Percentiles rank a stretch among this genome's conserved stretches.
These are phyloP conservation scores for Aegle marmelos DNA, from an alignment of 345 rosid genomes.

Conservation along the genomic window DNA sequence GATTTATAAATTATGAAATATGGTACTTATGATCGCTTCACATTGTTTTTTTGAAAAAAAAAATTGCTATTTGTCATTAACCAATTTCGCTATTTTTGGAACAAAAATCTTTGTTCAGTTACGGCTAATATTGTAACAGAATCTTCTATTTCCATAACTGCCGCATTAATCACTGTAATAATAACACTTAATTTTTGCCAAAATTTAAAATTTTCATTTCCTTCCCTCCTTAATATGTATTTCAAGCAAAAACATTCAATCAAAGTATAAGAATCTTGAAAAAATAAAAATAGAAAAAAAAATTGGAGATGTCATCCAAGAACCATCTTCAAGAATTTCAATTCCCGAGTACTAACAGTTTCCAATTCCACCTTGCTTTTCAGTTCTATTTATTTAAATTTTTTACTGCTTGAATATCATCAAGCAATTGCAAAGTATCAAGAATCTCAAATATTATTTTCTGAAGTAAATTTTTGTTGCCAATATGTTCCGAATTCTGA, in stretches of 20 bases:
- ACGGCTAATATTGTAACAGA: neutral
- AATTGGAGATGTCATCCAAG: constrained; percentile 1
- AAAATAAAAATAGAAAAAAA: neutral
- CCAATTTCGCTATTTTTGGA: neutral
- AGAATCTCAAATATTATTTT: neutral
- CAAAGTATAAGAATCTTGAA: neutral
- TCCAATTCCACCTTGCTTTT: neutral
- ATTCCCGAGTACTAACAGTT: constrained; percentile 12
- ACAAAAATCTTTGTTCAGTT: neutral
- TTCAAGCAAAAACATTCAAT: neutral
- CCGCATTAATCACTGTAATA: neutral
- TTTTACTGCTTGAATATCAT: neutral
- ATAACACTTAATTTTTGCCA: neutral
- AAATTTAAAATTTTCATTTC: constrained; percentile 1
- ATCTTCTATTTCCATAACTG: neutral
- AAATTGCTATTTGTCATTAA: neutral
- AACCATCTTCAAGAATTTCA: constrained; percentile 10
- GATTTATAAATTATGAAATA: too few species aligned
- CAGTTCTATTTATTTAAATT: neutral
- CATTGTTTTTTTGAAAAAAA: too few species aligned
- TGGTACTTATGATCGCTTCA: too few species aligned
- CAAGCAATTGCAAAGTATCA: neutral
- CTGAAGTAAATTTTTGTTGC: neutral
- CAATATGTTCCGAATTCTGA: neutral
- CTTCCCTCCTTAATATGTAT: neutral